These are phyloP conservation scores for Fusarium xylarioides DNA, from an alignment of 2,329 filamentous ascomycete species.

Conservation along the genomic window DNA sequence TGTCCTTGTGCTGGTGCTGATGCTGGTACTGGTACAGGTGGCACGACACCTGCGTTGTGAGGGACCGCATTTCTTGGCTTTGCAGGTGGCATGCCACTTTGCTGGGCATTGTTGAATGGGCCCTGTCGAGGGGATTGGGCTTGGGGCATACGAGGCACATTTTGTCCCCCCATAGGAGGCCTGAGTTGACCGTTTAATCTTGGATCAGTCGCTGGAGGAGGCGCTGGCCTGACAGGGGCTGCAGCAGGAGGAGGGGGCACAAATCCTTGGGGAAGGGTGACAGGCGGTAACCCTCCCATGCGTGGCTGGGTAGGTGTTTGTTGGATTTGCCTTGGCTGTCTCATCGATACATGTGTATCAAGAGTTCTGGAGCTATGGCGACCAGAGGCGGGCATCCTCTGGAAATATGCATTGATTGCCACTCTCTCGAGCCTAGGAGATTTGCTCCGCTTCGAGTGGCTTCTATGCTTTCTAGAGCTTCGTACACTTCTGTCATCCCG, in stretches of 20 bases:
- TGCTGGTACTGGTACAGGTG: background rate
- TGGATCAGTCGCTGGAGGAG: background rate
- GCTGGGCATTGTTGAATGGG: background rate
- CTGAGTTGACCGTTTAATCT: constrained; percentile 4
- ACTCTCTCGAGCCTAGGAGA: constrained; percentile 48
- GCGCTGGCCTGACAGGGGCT: background rate
- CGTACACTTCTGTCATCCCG: constrained; percentile 32
- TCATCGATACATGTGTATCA: constrained; percentile 29
- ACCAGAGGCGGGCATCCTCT: constrained; percentile 48
- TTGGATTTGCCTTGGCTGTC: background rate
- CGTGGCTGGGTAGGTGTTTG: background rate
- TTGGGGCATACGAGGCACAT: background rate
- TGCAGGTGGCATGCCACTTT: background rate
- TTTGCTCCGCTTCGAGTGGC: constrained; percentile 32
- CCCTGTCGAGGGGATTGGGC: background rate
- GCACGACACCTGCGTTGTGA: background rate
- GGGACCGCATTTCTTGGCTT: background rate
- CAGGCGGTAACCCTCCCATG: background rate
- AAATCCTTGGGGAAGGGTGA: background rate
- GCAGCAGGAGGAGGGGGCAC: background rate
- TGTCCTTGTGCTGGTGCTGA: background rate
- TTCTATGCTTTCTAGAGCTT: constrained; percentile 30
- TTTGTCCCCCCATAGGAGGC: background rate
- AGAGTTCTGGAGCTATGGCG: constrained; percentile 45
- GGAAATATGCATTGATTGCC: constrained; percentile 58